Evolutionary conservation across 257 asterid species (phyloP).

Genomic region (Anisodus tanguticus): DNA sequence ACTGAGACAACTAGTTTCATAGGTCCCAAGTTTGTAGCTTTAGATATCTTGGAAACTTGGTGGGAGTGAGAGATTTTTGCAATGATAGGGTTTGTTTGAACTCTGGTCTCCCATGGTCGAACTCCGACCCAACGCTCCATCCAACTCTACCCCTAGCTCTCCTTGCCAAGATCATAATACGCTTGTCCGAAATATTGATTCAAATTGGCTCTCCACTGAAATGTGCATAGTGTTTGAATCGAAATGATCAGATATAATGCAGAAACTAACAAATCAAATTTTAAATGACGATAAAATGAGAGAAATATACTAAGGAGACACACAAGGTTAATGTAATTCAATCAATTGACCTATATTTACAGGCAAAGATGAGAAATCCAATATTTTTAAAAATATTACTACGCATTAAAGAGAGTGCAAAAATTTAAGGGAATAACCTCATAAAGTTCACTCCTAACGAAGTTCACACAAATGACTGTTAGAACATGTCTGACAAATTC

Average conservation of each 20-base stretch:
- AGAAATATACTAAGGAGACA: neutral
- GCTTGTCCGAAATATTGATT: slow-evolving; percentile 67
- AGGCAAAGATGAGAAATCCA: neutral
- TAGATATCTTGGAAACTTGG: slow-evolving; percentile 36
- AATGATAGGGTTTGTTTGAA: slow-evolving; percentile 38
- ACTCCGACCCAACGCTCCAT: slow-evolving; percentile 73
- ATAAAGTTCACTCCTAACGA: neutral
- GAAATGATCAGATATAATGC: neutral
- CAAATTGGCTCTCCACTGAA: slow-evolving; percentile 74
- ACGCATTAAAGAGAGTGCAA: neutral
- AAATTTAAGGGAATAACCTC: neutral
- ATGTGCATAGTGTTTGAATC: neutral
- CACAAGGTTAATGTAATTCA: neutral
- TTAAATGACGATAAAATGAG: neutral
- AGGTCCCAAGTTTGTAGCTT: slow-evolving; percentile 34
- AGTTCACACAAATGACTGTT: neutral
- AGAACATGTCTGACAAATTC: neutral
- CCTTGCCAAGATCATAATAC: slow-evolving; percentile 74
- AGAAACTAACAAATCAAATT: neutral
- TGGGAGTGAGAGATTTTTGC: slow-evolving; percentile 45
- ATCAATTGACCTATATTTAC: neutral
- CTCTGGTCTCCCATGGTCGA: slow-evolving; percentile 77
- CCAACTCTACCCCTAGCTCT: slow-evolving; percentile 92
- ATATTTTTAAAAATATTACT: neutral
- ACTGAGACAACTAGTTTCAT: slow-evolving; percentile 23